Evolutionary conservation across 2,329 filamentous ascomycete genomes (phyloP).

Genomic region (Neopestalotiopsis clavispora): DNA sequence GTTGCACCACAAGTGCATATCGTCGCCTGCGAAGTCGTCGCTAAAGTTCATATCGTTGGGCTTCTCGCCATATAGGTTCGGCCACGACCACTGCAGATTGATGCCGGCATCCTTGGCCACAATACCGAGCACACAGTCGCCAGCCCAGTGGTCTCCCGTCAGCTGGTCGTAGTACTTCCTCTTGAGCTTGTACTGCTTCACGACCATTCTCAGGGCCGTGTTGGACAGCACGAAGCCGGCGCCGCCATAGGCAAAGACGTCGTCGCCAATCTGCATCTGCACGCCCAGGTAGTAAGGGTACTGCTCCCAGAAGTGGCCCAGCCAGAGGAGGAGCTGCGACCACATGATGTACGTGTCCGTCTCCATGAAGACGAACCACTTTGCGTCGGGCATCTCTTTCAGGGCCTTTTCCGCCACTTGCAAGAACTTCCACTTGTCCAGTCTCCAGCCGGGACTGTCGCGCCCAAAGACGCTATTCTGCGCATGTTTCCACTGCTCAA

Average conservation of each 20-base stretch:
- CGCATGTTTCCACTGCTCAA: constrained; percentile 33
- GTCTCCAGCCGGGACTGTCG: constrained; percentile 53
- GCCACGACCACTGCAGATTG: constrained; percentile 50
- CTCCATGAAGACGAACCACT: constrained; percentile 66
- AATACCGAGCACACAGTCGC: constrained; percentile 54
- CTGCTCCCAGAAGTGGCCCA: constrained; percentile 51
- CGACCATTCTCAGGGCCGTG: constrained; percentile 49
- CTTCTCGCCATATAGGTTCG: constrained; percentile 45
- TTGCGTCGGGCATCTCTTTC: constrained; percentile 47
- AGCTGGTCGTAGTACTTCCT: constrained; percentile 48
- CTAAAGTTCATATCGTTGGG: constrained; percentile 48
- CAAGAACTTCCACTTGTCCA: constrained; percentile 64
- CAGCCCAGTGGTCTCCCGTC: constrained; percentile 52
- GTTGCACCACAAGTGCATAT: constrained; percentile 53
- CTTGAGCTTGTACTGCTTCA: constrained; percentile 45
- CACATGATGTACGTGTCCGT: constrained; percentile 63
- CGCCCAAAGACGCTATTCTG: constrained; percentile 36
- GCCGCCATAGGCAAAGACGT: constrained; percentile 58
- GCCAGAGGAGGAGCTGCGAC: constrained; percentile 58
- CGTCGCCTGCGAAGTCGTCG: constrained; percentile 42
- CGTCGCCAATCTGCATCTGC: constrained; percentile 54
- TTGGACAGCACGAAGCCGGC: constrained; percentile 57
- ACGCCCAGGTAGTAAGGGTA: constrained; percentile 58
- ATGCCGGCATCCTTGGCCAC: constrained; percentile 51
- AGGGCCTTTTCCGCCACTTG: constrained; percentile 56